phyloP scores from a whole-genome alignment of 768 basidiomycete genomes.

The Chalciporus chontae region DNA sequence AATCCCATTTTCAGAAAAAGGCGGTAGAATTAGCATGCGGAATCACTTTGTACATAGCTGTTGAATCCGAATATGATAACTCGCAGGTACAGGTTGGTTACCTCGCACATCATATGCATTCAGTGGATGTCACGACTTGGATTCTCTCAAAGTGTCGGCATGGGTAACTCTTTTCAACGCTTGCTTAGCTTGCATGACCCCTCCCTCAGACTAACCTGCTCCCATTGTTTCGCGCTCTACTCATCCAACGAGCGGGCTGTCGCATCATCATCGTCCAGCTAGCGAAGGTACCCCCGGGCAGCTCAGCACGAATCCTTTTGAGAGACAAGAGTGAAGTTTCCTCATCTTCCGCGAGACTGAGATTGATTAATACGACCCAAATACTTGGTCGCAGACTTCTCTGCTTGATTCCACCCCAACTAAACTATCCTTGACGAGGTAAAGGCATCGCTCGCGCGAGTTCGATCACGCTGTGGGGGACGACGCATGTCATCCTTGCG shows the following conservation, averaged over 20 bases:
- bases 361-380: constrained; percentile 56
- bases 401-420: constrained; percentile 19
- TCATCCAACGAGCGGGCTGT: constrained; percentile 31
- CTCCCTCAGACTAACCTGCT: constrained; percentile 29
- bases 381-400: constrained; percentile 50
- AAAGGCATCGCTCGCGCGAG: constrained; percentile 18
- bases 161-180: constrained; percentile 31
- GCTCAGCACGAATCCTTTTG: background rate
- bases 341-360: constrained; percentile 52
- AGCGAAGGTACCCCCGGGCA: background rate
- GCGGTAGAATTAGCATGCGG: too few species aligned
- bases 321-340: background rate
- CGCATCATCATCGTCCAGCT: constrained; percentile 34
- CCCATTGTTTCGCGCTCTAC: constrained; percentile 31
- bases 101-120: too few species aligned
- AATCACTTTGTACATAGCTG: too few species aligned
- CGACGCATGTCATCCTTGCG: constrained; percentile 53
- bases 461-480: constrained; percentile 34
- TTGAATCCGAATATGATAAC: too few species aligned
- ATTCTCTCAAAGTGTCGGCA: background rate
- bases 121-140: background rate
- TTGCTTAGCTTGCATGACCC: constrained; percentile 32
- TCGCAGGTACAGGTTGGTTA: too few species aligned
- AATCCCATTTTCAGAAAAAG: too few species aligned
- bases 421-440: constrained; percentile 19